Evolutionary conservation across 345 rosid species (phyloP).

Genomic region (Eucalyptus pauciflora): DNA sequence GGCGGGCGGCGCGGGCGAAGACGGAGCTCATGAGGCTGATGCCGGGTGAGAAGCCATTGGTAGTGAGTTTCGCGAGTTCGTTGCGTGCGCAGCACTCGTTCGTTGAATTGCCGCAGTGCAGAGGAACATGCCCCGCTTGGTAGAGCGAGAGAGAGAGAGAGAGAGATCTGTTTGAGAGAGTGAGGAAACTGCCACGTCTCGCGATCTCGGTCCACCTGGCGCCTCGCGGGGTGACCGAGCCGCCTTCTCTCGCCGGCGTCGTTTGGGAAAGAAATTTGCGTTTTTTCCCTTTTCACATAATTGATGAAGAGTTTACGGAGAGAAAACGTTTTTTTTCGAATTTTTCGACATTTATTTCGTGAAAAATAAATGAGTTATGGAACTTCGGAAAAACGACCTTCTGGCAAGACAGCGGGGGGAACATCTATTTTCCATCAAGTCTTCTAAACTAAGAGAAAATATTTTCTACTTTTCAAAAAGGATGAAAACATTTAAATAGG

Average conservation of each 20-base stretch:
- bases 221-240: not conserved
- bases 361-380: no score
- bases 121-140: not conserved
- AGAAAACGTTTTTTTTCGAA: no score
- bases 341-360: no score
- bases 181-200: conserved; percentile 12
- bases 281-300: not conserved
- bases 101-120: conserved; percentile 21
- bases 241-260: not conserved
- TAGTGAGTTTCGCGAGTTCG: not conserved
- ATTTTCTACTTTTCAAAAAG: no score
- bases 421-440: no score
- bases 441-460: no score
- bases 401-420: no score
- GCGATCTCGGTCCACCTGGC: not conserved
- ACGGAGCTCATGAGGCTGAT: conserved; percentile 54
- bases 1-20: conserved; percentile 33
- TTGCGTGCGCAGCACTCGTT: conserved; percentile 11
- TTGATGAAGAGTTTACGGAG: no score
- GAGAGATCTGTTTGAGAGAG: not conserved
- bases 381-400: no score
- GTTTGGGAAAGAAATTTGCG: not conserved
- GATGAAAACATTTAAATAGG: no score
- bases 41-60: not conserved
- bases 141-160: not conserved